Base-by-base conservation (phyloP, 805 yeast genomes). In the Ogataea minuta region DNA sequence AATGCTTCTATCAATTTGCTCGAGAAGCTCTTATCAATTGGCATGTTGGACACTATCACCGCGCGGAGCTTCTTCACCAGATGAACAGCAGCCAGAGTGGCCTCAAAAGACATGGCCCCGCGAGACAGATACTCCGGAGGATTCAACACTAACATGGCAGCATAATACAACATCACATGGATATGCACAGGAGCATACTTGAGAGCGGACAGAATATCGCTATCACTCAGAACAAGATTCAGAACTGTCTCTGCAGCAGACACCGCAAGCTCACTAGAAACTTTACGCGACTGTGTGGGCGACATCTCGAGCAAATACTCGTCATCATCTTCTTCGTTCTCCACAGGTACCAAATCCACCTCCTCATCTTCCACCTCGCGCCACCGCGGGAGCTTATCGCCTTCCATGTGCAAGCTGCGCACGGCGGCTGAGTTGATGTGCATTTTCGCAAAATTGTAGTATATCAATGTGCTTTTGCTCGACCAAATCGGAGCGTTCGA, bases 371-470 rank as follows among this genome's bases (percentile, higher is more conserved):
- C 36, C 5, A 33, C 49, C 23, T 33, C 34, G 31, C 47, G 47
- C 36, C 59, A 48, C 7, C 44, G 44, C 1, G 66, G 66, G 9
- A 62, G 46, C 21, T 47, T 41, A 6, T 46, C 28, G 6, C 57
- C 62, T 28, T 52, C 60, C 41, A 64, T 66, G 23, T 63, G 72
- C 11, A 72, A 57, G 26, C 63, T 65, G 23, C 78, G 55, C 6
- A 75, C 74, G 3, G 75, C 72, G 4, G 64, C 49, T 7, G 66
- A 78, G 54, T 81, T 81, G 23, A 81, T 76, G 54, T 81, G 83
- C 84, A 81, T 78, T 52, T 80, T 78, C 23, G 89, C 89, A 66
- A 81, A 81, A 52, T 81, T 81, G 53, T 81, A 81, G 53, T 81
- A 82, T 29, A 81, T 75, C 43, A 81, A 63, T 0, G 87, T 80